A percentile compares a stretch with the other conserved stretches of the same genome.
These are phyloP conservation scores for Geotrichum phurueaensis DNA, from an alignment of 1,139 yeast genomes.

Conservation along the genomic window DNA sequence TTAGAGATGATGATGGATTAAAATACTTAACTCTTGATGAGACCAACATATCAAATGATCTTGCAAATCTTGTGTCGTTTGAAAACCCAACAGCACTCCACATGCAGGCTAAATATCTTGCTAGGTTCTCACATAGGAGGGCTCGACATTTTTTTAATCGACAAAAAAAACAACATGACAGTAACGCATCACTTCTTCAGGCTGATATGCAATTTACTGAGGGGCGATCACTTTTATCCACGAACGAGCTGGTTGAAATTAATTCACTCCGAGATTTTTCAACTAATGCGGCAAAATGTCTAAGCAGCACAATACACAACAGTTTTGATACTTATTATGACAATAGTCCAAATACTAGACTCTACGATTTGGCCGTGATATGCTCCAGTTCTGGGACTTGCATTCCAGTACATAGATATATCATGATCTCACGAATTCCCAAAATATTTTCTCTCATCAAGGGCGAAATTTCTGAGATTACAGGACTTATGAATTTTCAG, in stretches of 20 bases:
- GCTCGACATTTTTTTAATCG: constrained; percentile 9
- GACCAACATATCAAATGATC: constrained; percentile 11
- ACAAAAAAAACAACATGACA: constrained; percentile 12
- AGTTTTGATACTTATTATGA: not conserved
- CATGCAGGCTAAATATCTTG: constrained; percentile 14
- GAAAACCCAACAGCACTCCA: not conserved
- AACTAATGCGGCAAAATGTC: constrained; percentile 5
- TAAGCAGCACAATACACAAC: not conserved
- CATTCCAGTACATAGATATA: constrained; percentile 28
- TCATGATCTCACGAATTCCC: constrained; percentile 22
- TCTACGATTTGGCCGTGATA: constrained; percentile 23
- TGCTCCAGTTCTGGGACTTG: constrained; percentile 16
- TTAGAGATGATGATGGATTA: constrained; percentile 50
- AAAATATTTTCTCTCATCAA: constrained; percentile 18
- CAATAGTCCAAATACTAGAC: constrained; percentile 6
- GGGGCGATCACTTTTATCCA: constrained; percentile 8
- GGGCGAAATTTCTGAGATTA: not conserved
- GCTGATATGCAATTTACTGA: constrained; percentile 6
- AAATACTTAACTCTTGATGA: constrained; percentile 11
- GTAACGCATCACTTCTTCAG: constrained; percentile 3
- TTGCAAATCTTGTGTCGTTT: constrained; percentile 12
- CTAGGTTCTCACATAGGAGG: constrained; percentile 11
- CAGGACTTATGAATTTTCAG: constrained; percentile 7
- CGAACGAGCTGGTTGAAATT: not conserved
- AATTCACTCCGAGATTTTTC: constrained; percentile 3